Evolutionary conservation across 371 early-diverging fungal genomes (phyloP), one percentile per base, ranked within the genome.

Genomic region (Mucor circinelloides): DNA sequence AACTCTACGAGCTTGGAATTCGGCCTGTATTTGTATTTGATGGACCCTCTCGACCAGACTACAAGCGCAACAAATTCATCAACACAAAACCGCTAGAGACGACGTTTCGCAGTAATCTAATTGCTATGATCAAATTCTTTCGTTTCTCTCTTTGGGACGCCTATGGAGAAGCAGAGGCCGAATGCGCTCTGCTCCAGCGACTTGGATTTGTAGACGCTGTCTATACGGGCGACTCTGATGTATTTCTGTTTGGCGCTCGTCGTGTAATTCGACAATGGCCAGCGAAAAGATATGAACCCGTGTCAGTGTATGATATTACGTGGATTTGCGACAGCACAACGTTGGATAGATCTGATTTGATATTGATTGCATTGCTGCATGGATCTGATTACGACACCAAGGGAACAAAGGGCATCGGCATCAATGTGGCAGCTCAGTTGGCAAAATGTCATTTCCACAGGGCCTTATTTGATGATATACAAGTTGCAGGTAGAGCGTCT

Each of bases 101-200:
- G 0, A 48, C 36, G 15, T 70, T 70, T 36, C 58, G 64, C 17
- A 36, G 28, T 2, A 34, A 68, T 2, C 13, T 77, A 6, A 32
- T 67, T 17, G 13, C 15, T 10, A 19, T 80, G 52, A 69, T 80
- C 2, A 28, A 61, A 5, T 28, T 68, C 12, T 82, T 82, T 42
- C 62, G 67, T 2, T 82, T 78, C 38, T 48, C 57, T 2, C 28
- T 61, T 9, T 82, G 82, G 82, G 23, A 74, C 2, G 78, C 80
- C 0, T 56, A 74, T 50, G 82, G 82, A 0, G 82, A 82, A 56
- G 82, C 82, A 9, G 82, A 79, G 60, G 82, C 82, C 0, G 82
- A 82, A 54, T 82, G 82, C 48, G 82, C 80, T 0, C 59, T 70
- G n/a, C 32, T 82, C 0, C 69, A 74, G 40, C 64, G 76, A 21